Evolutionary conservation across 371 early-diverging fungal species (phyloP).

Genomic region (Mucor piriformis): DNA sequence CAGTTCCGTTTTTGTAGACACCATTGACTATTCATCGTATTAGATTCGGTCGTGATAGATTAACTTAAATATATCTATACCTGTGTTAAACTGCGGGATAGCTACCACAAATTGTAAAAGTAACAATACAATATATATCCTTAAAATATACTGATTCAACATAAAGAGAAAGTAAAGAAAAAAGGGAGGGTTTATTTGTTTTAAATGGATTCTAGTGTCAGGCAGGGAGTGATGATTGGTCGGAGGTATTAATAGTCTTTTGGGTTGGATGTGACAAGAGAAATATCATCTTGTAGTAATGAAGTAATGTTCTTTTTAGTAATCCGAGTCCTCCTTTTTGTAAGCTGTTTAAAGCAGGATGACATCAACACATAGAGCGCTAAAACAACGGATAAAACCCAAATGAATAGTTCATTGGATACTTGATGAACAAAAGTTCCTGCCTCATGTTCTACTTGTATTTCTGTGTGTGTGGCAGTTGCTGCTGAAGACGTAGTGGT

Average conservation of each 20-base stretch:
- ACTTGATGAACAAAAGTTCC: conserved; percentile 20
- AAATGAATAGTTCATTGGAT: conserved; percentile 34
- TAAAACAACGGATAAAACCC: conserved; percentile 25
- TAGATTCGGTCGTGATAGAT: not conserved
- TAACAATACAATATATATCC: not conserved
- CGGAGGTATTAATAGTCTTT: conserved; percentile 4
- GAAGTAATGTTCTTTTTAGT: not conserved
- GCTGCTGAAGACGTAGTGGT: not conserved
- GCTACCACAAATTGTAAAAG: conserved; percentile 5
- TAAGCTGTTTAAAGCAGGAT: conserved; percentile 19
- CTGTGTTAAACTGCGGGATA: conserved; percentile 35
- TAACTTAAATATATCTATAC: conserved; percentile 1
- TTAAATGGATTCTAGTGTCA: not conserved
- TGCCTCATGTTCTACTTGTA: conserved; percentile 22
- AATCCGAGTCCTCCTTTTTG: conserved; percentile 4
- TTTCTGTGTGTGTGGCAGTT: conserved; percentile 6
- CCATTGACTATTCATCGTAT: conserved; percentile 27
- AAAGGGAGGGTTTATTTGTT: not conserved
- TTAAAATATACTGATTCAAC: not conserved
- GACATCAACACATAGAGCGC: conserved; percentile 35
- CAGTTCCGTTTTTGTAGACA: conserved; percentile 32
- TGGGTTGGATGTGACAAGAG: not conserved
- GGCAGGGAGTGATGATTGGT: not conserved
- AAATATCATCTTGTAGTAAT: conserved; percentile 2
- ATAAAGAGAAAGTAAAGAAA: conserved; percentile 4